Percentiles rank a stretch among this genome's conserved stretches.
Evolutionary conservation across 805 yeast species (phyloP).

Genomic region (Candida ovalis): DNA sequence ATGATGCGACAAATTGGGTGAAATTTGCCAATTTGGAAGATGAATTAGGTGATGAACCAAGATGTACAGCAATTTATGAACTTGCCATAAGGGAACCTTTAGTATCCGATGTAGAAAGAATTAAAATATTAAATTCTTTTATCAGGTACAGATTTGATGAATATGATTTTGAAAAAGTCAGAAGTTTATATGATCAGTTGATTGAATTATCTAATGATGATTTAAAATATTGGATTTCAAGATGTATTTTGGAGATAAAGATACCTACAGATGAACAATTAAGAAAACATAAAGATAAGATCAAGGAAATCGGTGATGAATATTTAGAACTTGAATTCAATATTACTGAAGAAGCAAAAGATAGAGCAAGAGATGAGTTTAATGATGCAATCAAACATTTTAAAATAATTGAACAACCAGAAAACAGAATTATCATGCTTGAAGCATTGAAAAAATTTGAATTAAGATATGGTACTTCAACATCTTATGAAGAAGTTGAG

Average conservation of each 20-base stretch:
- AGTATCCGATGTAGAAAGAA: conserved; percentile 6
- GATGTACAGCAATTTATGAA: conserved; percentile 62
- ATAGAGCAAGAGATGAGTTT: conserved; percentile 53
- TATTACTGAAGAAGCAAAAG: conserved; percentile 40
- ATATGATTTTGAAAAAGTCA: conserved; percentile 52
- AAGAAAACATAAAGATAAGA: conserved; percentile 26
- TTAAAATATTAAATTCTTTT: conserved; percentile 26
- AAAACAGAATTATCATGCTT: conserved; percentile 46
- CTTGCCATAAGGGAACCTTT: conserved; percentile 36
- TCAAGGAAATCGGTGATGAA: conserved; percentile 25
- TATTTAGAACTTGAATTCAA: conserved; percentile 50
- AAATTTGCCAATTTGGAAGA: conserved; percentile 68
- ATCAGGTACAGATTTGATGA: conserved; percentile 63
- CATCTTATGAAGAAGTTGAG: conserved; percentile 33
- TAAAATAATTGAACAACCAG: conserved; percentile 35
- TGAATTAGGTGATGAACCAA: conserved; percentile 59
- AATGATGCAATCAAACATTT: conserved; percentile 46
- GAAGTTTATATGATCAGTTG: conserved; percentile 44
- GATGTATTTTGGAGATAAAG: conserved; percentile 68
- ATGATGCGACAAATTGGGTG: conserved; percentile 46
- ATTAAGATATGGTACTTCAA: conserved; percentile 49
- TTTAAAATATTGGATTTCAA: conserved; percentile 53
- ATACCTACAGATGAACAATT: conserved; percentile 56
- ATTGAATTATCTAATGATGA: conserved; percentile 31
- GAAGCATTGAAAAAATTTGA: conserved; percentile 69